Evolutionary conservation across 352 stramenopile genomes (phyloP).

Genomic region (Halophytophthora batemanensis): DNA sequence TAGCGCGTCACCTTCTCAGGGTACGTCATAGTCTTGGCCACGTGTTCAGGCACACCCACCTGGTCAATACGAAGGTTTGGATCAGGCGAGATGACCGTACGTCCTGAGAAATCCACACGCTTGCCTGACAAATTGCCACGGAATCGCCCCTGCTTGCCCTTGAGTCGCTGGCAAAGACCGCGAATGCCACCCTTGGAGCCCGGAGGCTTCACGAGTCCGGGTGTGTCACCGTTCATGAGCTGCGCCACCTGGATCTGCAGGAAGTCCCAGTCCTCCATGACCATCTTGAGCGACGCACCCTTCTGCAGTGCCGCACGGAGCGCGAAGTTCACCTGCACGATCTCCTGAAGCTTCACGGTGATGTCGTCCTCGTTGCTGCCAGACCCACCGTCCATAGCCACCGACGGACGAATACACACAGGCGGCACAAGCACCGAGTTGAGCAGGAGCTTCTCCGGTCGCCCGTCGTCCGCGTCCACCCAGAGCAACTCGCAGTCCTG

Average conservation of each 20-base stretch:
- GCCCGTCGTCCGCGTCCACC: conserved; percentile 92
- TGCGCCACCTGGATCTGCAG: conserved; percentile 97
- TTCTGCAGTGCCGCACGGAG: conserved; percentile 93
- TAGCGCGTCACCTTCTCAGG: conserved; percentile 96
- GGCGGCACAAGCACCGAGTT: conserved; percentile 97
- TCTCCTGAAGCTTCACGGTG: conserved; percentile 99
- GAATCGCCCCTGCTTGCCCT: conserved; percentile 98
- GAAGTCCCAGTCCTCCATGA: conserved; percentile 99
- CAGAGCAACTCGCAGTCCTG: conserved; percentile 98
- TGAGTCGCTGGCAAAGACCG: conserved; percentile 97
- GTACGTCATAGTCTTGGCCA: conserved; percentile 99
- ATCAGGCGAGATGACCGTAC: conserved; percentile 99
- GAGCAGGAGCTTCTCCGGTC: conserved; percentile 98
- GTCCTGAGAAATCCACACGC: conserved; percentile 98
- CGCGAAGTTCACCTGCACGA: conserved; percentile 98
- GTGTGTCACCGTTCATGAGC: conserved; percentile 99
- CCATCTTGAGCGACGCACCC: conserved; percentile 96
- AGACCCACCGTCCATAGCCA: conserved; percentile 95
- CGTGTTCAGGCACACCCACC: conserved; percentile 92
- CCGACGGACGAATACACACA: conserved; percentile 98
- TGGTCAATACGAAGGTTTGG: conserved; percentile 96
- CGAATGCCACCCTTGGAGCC: conserved; percentile 93
- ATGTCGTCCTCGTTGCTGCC: conserved; percentile 99
- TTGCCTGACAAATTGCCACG: conserved; percentile 99
- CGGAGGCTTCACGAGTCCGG: conserved; percentile 94